Evolutionary conservation across 345 rosid species (phyloP).

Genomic region (Laguncularia racemosa): DNA sequence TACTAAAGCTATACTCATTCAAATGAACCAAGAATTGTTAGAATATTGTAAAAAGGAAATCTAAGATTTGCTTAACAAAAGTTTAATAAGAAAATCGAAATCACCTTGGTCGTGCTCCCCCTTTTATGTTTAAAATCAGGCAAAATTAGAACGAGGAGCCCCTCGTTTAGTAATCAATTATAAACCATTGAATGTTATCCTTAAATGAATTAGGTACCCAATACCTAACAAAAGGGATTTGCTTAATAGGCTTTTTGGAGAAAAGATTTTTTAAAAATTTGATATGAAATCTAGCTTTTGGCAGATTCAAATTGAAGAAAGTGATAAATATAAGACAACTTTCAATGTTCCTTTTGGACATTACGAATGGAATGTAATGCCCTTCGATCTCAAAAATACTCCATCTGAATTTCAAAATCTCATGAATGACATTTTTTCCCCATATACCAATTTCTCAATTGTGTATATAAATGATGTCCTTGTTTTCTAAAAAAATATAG

Average conservation of each 20-base stretch:
- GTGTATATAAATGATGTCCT: too few relatives aligned
- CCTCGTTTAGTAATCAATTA: not conserved
- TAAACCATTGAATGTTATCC: not conserved
- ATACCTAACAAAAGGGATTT: too few relatives aligned
- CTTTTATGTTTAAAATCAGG: not conserved
- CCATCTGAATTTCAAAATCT: too few relatives aligned
- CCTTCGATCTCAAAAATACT: too few relatives aligned
- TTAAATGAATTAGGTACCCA: too few relatives aligned
- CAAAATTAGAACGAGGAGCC: not conserved
- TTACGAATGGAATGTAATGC: too few relatives aligned
- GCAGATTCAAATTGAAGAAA: not conserved
- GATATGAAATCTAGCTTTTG: conserved; percentile 3
- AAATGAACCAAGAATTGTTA: not conserved
- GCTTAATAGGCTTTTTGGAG: too few relatives aligned
- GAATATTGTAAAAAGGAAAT: not conserved
- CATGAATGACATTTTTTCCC: too few relatives aligned
- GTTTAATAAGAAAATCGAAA: not conserved
- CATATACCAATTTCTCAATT: too few relatives aligned
- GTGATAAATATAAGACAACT: not conserved
- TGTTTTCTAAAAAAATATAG: too few relatives aligned
- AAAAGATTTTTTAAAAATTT: not conserved
- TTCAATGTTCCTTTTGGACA: too few relatives aligned
- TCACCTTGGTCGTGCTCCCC: not conserved
- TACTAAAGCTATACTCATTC: not conserved
- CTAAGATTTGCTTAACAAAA: not conserved